Evolutionary conservation across 768 basidiomycete genomes (phyloP), one percentile per base, ranked within the genome.

Genomic region (Lentinus tigrinus): DNA sequence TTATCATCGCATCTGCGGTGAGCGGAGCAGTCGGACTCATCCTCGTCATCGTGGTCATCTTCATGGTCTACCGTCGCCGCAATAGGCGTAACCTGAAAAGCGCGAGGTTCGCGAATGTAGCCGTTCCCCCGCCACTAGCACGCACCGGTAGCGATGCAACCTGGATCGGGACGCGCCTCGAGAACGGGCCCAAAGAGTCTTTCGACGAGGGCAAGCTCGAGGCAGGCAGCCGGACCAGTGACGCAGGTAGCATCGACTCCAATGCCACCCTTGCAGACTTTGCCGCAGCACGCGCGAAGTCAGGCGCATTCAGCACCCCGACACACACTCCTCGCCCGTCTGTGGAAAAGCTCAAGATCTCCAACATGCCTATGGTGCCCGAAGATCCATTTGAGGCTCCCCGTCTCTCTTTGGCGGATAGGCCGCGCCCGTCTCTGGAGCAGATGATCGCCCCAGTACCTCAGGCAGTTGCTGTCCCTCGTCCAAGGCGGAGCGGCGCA

Each of bases 1-100:
- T 61, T 47, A 61, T 61, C 26, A 57, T 61, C 10, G 60, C 60
- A 1, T 61, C 60, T n/a, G 56, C 51, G 0, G 50, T 61, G 8
- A 61, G 60, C 47, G 60, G 60, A 17, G 55, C 51, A 14, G 60
- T 61, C 24, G 55, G 44, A 16, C 10, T 61, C 14, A 46, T 61
- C 19, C 47, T 61, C 27, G 54, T 40, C 17, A 3, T 53, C 5
- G 39, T 52, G 8, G 60, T 61, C 37, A 47, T 61, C 39, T 11
- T 53, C 36, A 5, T 56, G 14, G 60, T 61, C 47, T 61, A 57
- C 47, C 60, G 60, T 37, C 59, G 59, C n/a, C 55, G 55, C 24
- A 49, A 43, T 46, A 43, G n/a, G 38, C 23, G 38, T 27, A 49
- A 40, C 9, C 39, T 43, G 11, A 37, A 52, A 14, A 19, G 8